Percentiles rank a stretch among this genome's conserved stretches.
phyloP scores from a whole-genome alignment of 1,284 basidiomycete species.

The Tausonia pullulans region DNA sequence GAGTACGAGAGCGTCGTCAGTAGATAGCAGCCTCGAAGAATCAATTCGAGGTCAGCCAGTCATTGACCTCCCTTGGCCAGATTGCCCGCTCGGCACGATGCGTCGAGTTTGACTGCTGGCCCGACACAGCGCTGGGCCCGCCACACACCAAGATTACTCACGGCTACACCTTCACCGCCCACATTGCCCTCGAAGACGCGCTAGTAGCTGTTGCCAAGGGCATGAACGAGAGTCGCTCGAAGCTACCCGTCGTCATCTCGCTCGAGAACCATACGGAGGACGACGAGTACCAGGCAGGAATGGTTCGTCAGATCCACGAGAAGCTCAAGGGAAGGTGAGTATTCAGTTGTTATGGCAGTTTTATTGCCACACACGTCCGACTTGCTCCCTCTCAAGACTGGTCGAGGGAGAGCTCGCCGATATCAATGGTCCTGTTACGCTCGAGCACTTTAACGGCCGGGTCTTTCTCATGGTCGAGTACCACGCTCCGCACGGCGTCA shows the following conservation, averaged over 20 bases:
- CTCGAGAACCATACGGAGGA: slow-evolving; percentile 27
- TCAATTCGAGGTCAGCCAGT: background rate
- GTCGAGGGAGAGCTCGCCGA: background rate
- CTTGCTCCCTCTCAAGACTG: background rate
- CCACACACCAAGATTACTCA: slow-evolving; percentile 23
- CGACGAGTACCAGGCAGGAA: background rate
- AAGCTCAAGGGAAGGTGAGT: background rate
- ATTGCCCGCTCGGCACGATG: slow-evolving; percentile 24
- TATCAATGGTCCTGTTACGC: background rate
- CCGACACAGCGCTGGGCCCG: slow-evolving; percentile 16
- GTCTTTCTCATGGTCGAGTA: slow-evolving; percentile 11
- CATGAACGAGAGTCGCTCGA: background rate
- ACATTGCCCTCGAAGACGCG: slow-evolving; percentile 6
- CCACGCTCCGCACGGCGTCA: background rate
- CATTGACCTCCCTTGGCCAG: background rate
- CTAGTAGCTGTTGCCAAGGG: slow-evolving; percentile 9
- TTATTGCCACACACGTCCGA: background rate
- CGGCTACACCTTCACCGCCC: slow-evolving; percentile 8
- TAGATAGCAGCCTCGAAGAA: background rate
- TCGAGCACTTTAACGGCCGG: background rate
- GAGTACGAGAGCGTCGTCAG: slow-evolving; percentile 4
- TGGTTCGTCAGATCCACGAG: background rate
- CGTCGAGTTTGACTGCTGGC: slow-evolving; percentile 31
- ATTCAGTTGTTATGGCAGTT: background rate
- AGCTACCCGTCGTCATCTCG: slow-evolving; percentile 25